A percentile compares a stretch with the other conserved stretches of the same genome.
phyloP scores from a whole-genome alignment of 2,329 filamentous ascomycete species.

The Stachybotrys elegans region DNA sequence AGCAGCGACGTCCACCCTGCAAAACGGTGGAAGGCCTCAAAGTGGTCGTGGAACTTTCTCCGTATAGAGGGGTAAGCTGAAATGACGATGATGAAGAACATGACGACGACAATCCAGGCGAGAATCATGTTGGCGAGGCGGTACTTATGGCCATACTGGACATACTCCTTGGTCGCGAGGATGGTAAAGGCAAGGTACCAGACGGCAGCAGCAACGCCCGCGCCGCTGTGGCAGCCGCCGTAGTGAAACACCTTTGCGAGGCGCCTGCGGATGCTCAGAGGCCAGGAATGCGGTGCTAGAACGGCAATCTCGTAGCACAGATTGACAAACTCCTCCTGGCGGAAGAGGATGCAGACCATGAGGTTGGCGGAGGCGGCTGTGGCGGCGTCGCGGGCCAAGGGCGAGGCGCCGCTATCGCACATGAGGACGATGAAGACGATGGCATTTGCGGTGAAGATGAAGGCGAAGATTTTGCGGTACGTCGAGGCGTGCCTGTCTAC shows the following conservation, averaged over 20 bases:
- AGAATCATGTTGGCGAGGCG: neutral
- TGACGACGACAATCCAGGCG: neutral
- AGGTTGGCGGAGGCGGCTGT: neutral
- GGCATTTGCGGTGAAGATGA: neutral
- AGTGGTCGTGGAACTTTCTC: conserved; percentile 1
- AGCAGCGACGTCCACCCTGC: neutral
- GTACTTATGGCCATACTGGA: neutral
- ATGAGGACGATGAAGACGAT: neutral
- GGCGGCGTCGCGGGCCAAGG: neutral
- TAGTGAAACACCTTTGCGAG: neutral
- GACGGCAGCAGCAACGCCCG: neutral
- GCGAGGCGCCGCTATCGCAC: neutral
- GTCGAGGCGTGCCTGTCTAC: neutral
- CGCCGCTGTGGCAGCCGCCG: neutral
- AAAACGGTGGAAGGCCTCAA: conserved; percentile 1
- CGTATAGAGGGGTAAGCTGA: neutral
- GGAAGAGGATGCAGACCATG: neutral
- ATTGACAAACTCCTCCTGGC: neutral
- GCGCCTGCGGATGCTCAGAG: neutral
- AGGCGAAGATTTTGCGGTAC: neutral
- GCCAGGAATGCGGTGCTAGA: neutral
- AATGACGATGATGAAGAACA: neutral
- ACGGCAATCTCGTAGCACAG: conserved; percentile 1
- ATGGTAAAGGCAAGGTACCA: neutral
- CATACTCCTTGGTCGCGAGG: neutral